Conservation (phyloP, 2,329 filamentous ascomycete species). For the Aspergillus cejpii region DNA sequence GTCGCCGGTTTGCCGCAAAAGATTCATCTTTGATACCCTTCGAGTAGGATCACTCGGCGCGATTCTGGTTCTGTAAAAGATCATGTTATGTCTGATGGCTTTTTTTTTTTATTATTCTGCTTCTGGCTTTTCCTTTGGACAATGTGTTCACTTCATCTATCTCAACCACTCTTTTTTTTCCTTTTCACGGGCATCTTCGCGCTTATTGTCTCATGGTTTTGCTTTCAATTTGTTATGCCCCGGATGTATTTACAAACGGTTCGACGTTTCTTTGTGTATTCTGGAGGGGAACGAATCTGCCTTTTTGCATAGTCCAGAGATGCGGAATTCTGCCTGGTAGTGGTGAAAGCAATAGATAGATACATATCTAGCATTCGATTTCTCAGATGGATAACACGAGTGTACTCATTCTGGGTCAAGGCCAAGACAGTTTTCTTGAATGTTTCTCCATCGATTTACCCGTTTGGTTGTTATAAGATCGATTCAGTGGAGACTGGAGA, state of each 20-base stretch:
- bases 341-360: background rate
- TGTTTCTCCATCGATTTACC: too few species aligned
- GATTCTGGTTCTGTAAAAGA: constrained; percentile 27
- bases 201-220: background rate
- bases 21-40: constrained; percentile 38
- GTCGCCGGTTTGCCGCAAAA: constrained; percentile 23
- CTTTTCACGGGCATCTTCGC: constrained; percentile 9
- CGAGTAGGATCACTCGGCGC: constrained; percentile 32
- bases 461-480: too few species aligned
- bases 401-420: too few species aligned
- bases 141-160: constrained; percentile 2
- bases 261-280: constrained; percentile 2
- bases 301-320: background rate
- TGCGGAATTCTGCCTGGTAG: too few species aligned
- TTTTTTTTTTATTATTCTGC: constrained; percentile 11
- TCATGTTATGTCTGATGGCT: constrained; percentile 39
- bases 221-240: background rate
- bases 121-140: constrained; percentile 6
- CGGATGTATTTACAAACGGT: constrained; percentile 1
- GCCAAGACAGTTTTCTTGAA: too few species aligned
- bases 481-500: too few species aligned
- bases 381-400: too few species aligned
- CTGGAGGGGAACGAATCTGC: background rate
- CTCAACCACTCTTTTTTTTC: constrained; percentile 12
- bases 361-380: too few species aligned